Evolutionary conservation across 768 basidiomycete genomes (phyloP).

Genomic region (Phallus indusiatus): DNA sequence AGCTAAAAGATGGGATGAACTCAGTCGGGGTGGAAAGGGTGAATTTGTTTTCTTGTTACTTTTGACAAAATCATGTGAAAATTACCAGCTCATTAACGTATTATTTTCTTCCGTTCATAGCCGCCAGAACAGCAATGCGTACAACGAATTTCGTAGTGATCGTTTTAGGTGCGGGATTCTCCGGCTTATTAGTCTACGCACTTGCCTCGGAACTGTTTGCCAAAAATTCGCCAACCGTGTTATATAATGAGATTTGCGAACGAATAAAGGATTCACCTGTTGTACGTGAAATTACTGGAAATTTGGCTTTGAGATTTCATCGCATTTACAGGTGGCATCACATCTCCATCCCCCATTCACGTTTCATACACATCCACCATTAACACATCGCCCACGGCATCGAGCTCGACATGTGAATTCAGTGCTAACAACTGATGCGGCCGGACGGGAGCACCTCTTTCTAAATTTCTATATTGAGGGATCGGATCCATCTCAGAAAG

Average conservation of each 20-base stretch:
- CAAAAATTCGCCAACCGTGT: constrained; percentile 77
- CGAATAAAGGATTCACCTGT: constrained; percentile 36
- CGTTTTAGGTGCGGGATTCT: constrained; percentile 72
- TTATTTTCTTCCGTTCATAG: constrained; percentile 20
- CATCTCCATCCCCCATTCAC: constrained; percentile 57
- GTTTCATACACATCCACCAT: constrained; percentile 79
- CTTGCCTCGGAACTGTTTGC: constrained; percentile 79
- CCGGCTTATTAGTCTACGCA: constrained; percentile 66
- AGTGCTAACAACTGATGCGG: constrained; percentile 60
- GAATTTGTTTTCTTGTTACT: constrained; percentile 13
- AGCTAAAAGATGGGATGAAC: constrained; percentile 69
- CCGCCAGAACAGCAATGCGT: constrained; percentile 44
- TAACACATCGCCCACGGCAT: constrained; percentile 65
- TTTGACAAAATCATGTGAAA: not conserved
- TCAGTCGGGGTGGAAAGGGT: constrained; percentile 74
- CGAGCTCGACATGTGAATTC: constrained; percentile 76
- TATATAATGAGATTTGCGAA: constrained; percentile 55
- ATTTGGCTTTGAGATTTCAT: not conserved
- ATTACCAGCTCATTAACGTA: not conserved
- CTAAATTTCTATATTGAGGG: constrained; percentile 77
- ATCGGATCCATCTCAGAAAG: constrained; percentile 29
- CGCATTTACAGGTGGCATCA: constrained; percentile 45
- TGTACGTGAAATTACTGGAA: constrained; percentile 22
- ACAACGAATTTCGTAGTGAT: constrained; percentile 45
- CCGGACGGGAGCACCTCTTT: constrained; percentile 75